phyloP scores from a whole-genome alignment of 148 eudicot genomes.

The Spergularia bocconei region DNA sequence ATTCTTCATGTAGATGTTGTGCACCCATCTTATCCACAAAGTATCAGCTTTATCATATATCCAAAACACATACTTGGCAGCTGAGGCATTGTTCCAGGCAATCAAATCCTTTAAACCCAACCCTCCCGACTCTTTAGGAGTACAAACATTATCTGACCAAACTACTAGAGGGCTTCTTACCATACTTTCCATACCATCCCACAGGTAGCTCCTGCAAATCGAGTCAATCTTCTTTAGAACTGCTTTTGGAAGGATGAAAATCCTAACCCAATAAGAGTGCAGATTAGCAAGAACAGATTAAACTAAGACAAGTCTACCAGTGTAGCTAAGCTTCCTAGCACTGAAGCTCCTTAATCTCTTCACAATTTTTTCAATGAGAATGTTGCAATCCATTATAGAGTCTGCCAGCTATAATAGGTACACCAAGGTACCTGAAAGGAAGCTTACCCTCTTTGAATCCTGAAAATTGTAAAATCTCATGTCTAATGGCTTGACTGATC shows the following conservation, averaged over 20 bases:
- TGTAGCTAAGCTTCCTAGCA: neutral
- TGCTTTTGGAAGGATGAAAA: neutral
- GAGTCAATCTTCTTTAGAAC: neutral
- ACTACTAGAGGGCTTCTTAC: fast-evolving
- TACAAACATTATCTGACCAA: neutral
- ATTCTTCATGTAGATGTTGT: no score
- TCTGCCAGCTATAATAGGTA: neutral
- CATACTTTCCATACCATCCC: neutral
- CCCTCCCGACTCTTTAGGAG: neutral
- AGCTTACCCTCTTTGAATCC: neutral
- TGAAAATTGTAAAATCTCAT: neutral
- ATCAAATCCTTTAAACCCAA: neutral
- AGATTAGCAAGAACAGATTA: neutral
- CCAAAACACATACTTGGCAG: neutral
- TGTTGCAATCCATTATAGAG: neutral
- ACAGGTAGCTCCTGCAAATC: neutral
- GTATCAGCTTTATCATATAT: neutral
- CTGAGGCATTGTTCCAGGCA: neutral
- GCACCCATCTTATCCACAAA: no score
- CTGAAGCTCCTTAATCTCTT: neutral
- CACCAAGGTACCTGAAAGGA: neutral
- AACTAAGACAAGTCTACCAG: neutral
- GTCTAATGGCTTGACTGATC: neutral
- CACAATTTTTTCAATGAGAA: neutral
- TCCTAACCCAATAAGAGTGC: neutral